Evolutionary conservation across 208 protist species (phyloP).

Genomic region (Leishmania mexicana): DNA sequence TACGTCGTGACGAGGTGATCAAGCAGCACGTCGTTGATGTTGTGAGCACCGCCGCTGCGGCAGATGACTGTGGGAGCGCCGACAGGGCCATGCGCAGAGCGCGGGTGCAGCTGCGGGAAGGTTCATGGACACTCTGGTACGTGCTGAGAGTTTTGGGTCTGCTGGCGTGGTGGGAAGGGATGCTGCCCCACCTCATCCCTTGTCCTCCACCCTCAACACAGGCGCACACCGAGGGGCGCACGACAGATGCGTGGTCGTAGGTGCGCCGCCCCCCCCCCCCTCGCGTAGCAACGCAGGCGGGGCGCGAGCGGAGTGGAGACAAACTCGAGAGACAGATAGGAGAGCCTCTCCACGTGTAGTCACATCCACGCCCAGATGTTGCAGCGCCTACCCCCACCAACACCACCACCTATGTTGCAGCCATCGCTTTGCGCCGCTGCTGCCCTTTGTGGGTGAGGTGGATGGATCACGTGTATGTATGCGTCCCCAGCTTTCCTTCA

Average conservation of each 20-base stretch:
- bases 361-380: neutral
- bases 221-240: neutral
- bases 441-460: neutral
- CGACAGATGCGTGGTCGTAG: neutral
- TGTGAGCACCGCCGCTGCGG: neutral
- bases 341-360: neutral
- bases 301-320: neutral
- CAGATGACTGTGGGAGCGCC: neutral
- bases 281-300: neutral
- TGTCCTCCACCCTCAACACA: neutral
- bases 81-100: neutral
- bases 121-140: slow-evolving; percentile 22
- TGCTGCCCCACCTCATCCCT: neutral
- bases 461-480: neutral
- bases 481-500: neutral
- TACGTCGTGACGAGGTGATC: neutral
- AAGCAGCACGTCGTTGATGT: neutral
- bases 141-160: slow-evolving; percentile 23
- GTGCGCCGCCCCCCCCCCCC: neutral
- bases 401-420: neutral
- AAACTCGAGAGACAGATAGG: neutral
- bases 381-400: neutral
- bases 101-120: slow-evolving; percentile 14
- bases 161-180: slow-evolving; percentile 14
- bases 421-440: neutral